Evolutionary conservation across 73 alveolate genomes (phyloP).

Genomic region (Diophrys sp.): DNA sequence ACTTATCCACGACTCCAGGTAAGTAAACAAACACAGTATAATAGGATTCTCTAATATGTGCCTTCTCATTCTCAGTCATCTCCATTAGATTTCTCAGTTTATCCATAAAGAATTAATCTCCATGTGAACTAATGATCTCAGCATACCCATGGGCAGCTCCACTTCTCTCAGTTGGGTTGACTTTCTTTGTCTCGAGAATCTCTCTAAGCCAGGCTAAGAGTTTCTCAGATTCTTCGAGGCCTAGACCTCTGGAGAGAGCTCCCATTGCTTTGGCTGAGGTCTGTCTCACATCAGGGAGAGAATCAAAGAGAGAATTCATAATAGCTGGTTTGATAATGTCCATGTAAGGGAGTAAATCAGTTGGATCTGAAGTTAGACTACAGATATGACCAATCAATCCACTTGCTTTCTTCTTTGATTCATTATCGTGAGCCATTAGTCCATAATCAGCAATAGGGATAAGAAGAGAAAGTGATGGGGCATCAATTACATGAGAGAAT

Average conservation of each 20-base stretch:
- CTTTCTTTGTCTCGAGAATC: constrained; percentile 29
- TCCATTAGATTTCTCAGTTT: constrained; percentile 23
- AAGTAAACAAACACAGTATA: constrained; percentile 59
- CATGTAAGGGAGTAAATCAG: constrained; percentile 72
- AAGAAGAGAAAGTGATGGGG: constrained; percentile 69
- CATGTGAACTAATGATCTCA: constrained; percentile 65
- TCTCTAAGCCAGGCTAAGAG: constrained; percentile 52
- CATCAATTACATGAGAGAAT: constrained; percentile 75
- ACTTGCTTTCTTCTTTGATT: constrained; percentile 62
- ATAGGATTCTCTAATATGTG: constrained; percentile 59
- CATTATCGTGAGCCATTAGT: constrained; percentile 64
- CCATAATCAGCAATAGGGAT: constrained; percentile 73
- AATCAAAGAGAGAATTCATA: constrained; percentile 68
- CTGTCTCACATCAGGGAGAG: constrained; percentile 78
- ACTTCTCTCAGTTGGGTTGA: constrained; percentile 50
- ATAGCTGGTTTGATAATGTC: constrained; percentile 64
- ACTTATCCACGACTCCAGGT: constrained; percentile 61
- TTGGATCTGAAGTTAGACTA: constrained; percentile 64
- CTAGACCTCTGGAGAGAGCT: constrained; percentile 63
- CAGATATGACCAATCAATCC: constrained; percentile 76
- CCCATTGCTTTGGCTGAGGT: constrained; percentile 74
- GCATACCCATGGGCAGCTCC: constrained; percentile 84
- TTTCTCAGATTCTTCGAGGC: constrained; percentile 48
- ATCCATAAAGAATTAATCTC: constrained; percentile 52
- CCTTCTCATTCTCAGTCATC: constrained; percentile 26